Base-by-base conservation (phyloP, 306 rosid species). In the Malus sieversii region DNA sequence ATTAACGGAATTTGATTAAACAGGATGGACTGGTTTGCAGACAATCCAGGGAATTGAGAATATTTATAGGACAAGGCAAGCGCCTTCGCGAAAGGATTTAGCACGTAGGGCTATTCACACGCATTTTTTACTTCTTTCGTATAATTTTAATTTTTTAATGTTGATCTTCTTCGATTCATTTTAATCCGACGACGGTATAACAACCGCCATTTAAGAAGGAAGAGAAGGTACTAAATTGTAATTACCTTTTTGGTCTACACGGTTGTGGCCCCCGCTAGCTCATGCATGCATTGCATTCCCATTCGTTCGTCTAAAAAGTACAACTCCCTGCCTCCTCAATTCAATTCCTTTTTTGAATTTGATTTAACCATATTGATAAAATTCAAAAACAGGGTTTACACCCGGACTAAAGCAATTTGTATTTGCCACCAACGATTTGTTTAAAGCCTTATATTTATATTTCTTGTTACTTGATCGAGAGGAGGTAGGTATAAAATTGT, bases 21-120 rank as follows among this genome's bases (percentile, higher is more conserved):
- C 55, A 57, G 67, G 44, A 32, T 32, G 51, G 32, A 1, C 55
- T 64, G 65, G 38, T 29, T 62, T 27, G 38, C 35, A 2, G 40
- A 62, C 55, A 48, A 48, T 48, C 8, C 20, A 27, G 66, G 66
- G 30, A 14, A 15, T 3, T 13, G 11, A 52, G 76, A 70, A 72
- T 40, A 72, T 63, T 70, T 80, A 80, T 75, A 75, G 80, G 25
- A 59, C 6, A 38, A 68, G 12, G 25, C 35, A 38, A 6, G 53
- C 6, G 53, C 53, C 53, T 63, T 30, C 1, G 22, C 1, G 68
- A 63, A 30, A 29, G 52, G 14, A 46, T 46, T 46, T 46, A 46
- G 4, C 4, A 25, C 25, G 0, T 32, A 32, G 5, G 4, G 33
- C 1, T 33, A 33, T 33, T 33, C 35, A 32, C 35, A 32, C 35